These are phyloP conservation scores for Cryptococcus sp. DNA, from an alignment of 1,284 basidiomycete species.

Conservation along the genomic window DNA sequence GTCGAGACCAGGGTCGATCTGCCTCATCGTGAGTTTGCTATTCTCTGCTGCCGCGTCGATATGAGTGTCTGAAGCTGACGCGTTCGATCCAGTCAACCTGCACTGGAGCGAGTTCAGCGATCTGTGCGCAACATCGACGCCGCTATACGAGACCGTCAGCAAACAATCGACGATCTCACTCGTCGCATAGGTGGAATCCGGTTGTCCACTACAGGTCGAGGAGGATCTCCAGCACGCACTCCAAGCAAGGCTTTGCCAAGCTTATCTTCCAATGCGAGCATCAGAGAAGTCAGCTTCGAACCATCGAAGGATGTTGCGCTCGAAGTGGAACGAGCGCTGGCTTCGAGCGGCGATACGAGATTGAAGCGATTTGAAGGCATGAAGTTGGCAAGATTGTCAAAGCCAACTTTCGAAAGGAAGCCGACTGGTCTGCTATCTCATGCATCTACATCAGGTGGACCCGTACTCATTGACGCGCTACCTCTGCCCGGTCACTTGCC, in stretches of 20 bases:
- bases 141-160: slow-evolving; percentile 50
- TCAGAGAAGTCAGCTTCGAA: slow-evolving; percentile 9
- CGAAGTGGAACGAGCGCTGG: slow-evolving; percentile 12
- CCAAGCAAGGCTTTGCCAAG: background rate
- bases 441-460: slow-evolving; percentile 6
- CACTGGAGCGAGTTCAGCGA: slow-evolving; percentile 57
- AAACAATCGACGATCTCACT: slow-evolving; percentile 55
- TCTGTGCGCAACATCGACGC: slow-evolving; percentile 56
- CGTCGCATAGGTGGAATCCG: slow-evolving; percentile 48
- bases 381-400: slow-evolving; percentile 15
- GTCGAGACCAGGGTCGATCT: slow-evolving; percentile 18
- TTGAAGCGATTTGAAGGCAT: slow-evolving; percentile 6
- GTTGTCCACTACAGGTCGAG: slow-evolving; percentile 6
- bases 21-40: slow-evolving; percentile 21
- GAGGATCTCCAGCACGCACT: slow-evolving; percentile 8
- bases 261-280: background rate
- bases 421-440: background rate
- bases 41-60: background rate
- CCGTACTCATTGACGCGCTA: slow-evolving; percentile 22
- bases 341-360: background rate
- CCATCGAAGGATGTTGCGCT: slow-evolving; percentile 11
- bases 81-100: slow-evolving; percentile 40
- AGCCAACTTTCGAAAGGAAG: slow-evolving; percentile 1
- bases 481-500: slow-evolving; percentile 18
- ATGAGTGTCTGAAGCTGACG: background rate